Evolutionary conservation across 345 rosid genomes (phyloP).

Genomic region (Sapria himalayana): DNA sequence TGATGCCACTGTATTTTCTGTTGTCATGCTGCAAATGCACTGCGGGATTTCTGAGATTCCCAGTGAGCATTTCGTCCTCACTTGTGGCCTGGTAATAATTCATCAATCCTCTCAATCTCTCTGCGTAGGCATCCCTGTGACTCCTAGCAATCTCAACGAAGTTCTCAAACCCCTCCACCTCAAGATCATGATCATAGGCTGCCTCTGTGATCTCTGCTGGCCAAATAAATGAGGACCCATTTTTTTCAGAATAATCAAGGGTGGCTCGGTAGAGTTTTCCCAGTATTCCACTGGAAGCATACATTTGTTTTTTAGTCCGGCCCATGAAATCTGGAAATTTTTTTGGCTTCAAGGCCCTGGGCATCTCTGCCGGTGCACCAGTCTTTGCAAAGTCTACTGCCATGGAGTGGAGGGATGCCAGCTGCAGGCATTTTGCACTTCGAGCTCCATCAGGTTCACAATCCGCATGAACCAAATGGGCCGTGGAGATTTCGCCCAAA

Average conservation of each 20-base stretch:
- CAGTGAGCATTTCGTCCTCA: conserved; percentile 85
- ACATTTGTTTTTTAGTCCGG: conserved; percentile 36
- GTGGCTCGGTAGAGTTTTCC: conserved; percentile 71
- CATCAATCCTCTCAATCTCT: conserved; percentile 46
- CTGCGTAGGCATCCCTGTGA: conserved; percentile 37
- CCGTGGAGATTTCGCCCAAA: conserved; percentile 78
- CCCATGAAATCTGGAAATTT: conserved; percentile 88
- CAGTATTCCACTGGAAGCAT: conserved; percentile 34
- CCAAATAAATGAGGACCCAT: conserved; percentile 16
- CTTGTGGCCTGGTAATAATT: conserved; percentile 31
- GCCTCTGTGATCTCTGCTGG: conserved; percentile 17
- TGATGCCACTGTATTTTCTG: conserved; percentile 50
- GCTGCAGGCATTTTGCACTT: conserved; percentile 42
- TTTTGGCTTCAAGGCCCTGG: conserved; percentile 46
- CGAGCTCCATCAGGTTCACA: conserved; percentile 53
- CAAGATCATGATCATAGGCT: conserved; percentile 41
- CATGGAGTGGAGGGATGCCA: conserved; percentile 80
- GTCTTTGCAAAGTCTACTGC: conserved; percentile 94
- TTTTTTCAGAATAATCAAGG: conserved; percentile 11
- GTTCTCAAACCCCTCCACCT: conserved; percentile 39
- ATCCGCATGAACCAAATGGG: conserved; percentile 81
- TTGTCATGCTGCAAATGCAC: conserved; percentile 53
- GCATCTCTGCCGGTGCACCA: conserved; percentile 93
- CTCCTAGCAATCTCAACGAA: conserved; percentile 24
- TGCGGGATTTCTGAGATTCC: conserved; percentile 37